A percentile compares a stretch with the other conserved stretches of the same genome.
Conservation (phyloP, 139 green algal species). For the Chlamydomonas applanata region DNA sequence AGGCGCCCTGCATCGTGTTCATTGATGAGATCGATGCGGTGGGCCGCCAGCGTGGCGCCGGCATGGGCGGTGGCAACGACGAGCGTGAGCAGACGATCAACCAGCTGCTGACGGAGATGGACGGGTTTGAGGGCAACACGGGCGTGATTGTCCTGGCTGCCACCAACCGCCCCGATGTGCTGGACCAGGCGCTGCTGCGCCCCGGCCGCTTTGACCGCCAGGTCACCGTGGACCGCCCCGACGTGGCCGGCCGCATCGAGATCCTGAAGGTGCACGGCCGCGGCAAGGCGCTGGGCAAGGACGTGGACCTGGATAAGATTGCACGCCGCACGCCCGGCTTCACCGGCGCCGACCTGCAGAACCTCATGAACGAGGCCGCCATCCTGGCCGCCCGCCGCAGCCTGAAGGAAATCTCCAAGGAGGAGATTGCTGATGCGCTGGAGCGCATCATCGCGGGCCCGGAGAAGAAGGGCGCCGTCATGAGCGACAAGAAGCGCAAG, state of each 20-base stretch:
- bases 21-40: slow-evolving; percentile 99
- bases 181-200: slow-evolving; percentile 95
- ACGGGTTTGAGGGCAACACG: slow-evolving; percentile 97
- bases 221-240: slow-evolving; percentile 92
- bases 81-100: slow-evolving; percentile 93
- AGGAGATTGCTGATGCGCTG: slow-evolving; percentile 98
- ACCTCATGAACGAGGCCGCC: slow-evolving; percentile 99
- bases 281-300: slow-evolving; percentile 95
- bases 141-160: slow-evolving; percentile 97
- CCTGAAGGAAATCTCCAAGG: slow-evolving; percentile 98
- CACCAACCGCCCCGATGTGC: slow-evolving; percentile 97
- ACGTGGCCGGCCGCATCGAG: slow-evolving; percentile 85
- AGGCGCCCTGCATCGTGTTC: slow-evolving; percentile 98
- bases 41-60: slow-evolving; percentile 88
- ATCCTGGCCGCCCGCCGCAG: slow-evolving; percentile 94
- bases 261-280: slow-evolving; percentile 74
- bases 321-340: slow-evolving; percentile 22
- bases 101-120: slow-evolving; percentile 89
- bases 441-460: slow-evolving; percentile 98
- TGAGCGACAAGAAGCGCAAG: slow-evolving; percentile 93
- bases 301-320: slow-evolving; percentile 95
- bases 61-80: slow-evolving; percentile 95
- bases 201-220: slow-evolving; percentile 97
- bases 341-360: slow-evolving; percentile 94
- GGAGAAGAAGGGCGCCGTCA: slow-evolving; percentile 94